Evolutionary conservation across 2,329 filamentous ascomycete species (phyloP).

Genomic region (Neospermospora avenae): DNA sequence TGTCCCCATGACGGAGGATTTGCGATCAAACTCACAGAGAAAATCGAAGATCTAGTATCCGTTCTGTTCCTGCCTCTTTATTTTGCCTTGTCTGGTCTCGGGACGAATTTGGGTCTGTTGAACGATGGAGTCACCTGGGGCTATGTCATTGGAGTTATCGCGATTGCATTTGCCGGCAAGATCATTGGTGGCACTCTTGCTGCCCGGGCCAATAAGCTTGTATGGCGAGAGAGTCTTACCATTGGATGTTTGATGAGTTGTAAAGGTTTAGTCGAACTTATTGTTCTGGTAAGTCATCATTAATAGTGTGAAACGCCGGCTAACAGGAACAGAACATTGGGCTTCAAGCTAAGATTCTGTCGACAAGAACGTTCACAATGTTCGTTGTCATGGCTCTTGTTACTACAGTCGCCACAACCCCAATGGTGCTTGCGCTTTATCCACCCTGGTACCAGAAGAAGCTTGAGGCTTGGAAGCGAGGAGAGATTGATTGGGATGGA

Average conservation of each 20-base stretch:
- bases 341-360: slow-evolving; percentile 77
- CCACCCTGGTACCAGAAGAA: slow-evolving; percentile 75
- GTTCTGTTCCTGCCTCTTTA: slow-evolving; percentile 86
- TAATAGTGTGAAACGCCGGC: background rate
- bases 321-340: slow-evolving; percentile 62
- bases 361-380: slow-evolving; percentile 80
- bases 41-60: slow-evolving; percentile 87
- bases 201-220: slow-evolving; percentile 69
- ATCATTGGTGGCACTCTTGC: slow-evolving; percentile 79
- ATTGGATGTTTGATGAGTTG: slow-evolving; percentile 95
- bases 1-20: slow-evolving; percentile 88
- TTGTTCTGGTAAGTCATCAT: slow-evolving; percentile 70
- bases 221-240: slow-evolving; percentile 87
- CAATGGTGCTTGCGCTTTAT: slow-evolving; percentile 70
- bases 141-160: slow-evolving; percentile 81
- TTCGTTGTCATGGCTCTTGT: slow-evolving; percentile 92
- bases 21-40: slow-evolving; percentile 86
- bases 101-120: slow-evolving; percentile 81
- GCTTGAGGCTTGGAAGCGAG: slow-evolving; percentile 70
- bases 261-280: slow-evolving; percentile 91
- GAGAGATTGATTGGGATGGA: slow-evolving; percentile 87
- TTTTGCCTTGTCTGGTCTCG: slow-evolving; percentile 87
- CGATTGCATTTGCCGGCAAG: slow-evolving; percentile 80
- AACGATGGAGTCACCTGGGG: slow-evolving; percentile 81
- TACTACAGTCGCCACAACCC: slow-evolving; percentile 81